Percentiles rank a stretch among this genome's conserved stretches.
Evolutionary conservation across 169 alveolate species (phyloP).

Genomic region (Cryptosporidium tyzzeri): DNA sequence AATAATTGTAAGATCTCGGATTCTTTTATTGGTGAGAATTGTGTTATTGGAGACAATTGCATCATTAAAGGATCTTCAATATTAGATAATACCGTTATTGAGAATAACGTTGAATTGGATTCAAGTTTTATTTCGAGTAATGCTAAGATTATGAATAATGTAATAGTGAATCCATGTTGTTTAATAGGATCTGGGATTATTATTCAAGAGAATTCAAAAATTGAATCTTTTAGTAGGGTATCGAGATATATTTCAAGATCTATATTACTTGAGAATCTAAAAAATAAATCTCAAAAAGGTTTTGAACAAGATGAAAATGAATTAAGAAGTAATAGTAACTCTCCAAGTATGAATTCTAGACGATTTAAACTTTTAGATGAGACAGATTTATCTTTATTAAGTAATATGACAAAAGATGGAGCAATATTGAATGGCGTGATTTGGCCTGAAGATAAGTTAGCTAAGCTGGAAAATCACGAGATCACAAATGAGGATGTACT

Average conservation of each 20-base stretch:
- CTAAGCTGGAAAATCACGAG: not conserved
- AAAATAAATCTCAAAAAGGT: not conserved
- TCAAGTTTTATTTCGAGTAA: conserved; percentile 47
- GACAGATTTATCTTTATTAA: not conserved
- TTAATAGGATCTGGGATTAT: conserved; percentile 39
- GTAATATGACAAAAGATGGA: not conserved
- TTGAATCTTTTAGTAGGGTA: conserved; percentile 44
- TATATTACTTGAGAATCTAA: not conserved
- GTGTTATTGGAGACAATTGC: conserved; percentile 47
- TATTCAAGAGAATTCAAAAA: conserved; percentile 8
- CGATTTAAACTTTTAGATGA: conserved; percentile 18
- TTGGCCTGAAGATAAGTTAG: conserved; percentile 39
- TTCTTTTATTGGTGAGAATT: conserved; percentile 52
- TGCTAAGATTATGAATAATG: conserved; percentile 16
- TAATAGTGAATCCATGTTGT: conserved; percentile 16
- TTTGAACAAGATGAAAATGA: not conserved
- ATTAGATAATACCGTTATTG: conserved; percentile 20
- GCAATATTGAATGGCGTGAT: conserved; percentile 11
- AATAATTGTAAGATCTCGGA: conserved; percentile 7
- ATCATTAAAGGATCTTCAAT: conserved; percentile 39
- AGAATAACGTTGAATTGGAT: conserved; percentile 13
- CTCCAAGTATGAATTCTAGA: conserved; percentile 13
- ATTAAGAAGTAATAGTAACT: conserved; percentile 1
- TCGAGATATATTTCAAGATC: conserved; percentile 35
- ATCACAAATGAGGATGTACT: conserved; percentile 20